Evolutionary conservation across 1,139 yeast genomes (phyloP).

Genomic region (Yamadazyma songkhlaensis): DNA sequence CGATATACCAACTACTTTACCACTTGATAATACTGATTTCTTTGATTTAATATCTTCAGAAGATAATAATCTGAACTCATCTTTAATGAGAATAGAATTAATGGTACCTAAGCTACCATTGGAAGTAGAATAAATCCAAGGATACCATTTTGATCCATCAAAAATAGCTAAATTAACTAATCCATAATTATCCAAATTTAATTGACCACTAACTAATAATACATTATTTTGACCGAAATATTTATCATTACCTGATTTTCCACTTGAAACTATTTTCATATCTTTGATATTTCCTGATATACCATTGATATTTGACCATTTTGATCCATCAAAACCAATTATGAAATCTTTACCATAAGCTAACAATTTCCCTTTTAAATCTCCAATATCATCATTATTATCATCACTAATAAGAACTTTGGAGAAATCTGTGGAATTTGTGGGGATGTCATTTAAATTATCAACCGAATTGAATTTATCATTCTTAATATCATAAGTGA

Average conservation of each 20-base stretch:
- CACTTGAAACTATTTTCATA: constrained; percentile 35
- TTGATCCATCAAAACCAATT: constrained; percentile 47
- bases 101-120: constrained; percentile 27
- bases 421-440: constrained; percentile 39
- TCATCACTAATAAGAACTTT: constrained; percentile 52
- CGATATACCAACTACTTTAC: constrained; percentile 85
- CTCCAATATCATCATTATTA: constrained; percentile 22
- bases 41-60: constrained; percentile 29
- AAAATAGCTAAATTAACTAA: constrained; percentile 63
- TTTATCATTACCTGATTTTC: constrained; percentile 21
- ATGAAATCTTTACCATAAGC: constrained; percentile 54
- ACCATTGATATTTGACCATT: constrained; percentile 40
- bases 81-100: constrained; percentile 34
- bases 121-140: constrained; percentile 45
- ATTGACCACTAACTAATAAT: constrained; percentile 62
- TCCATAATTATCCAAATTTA: constrained; percentile 54
- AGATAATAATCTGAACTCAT: constrained; percentile 36
- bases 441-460: constrained; percentile 24
- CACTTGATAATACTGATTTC: constrained; percentile 36
- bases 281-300: constrained; percentile 31
- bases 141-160: constrained; percentile 72
- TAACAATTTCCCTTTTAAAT: constrained; percentile 48
- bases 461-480: constrained; percentile 20
- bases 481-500: constrained; percentile 50
- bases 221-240: constrained; percentile 44